A percentile compares a stretch with the other conserved stretches of the same genome.
Conservation (phyloP, 768 basidiomycete species). For the Tulasnella sp. region DNA sequence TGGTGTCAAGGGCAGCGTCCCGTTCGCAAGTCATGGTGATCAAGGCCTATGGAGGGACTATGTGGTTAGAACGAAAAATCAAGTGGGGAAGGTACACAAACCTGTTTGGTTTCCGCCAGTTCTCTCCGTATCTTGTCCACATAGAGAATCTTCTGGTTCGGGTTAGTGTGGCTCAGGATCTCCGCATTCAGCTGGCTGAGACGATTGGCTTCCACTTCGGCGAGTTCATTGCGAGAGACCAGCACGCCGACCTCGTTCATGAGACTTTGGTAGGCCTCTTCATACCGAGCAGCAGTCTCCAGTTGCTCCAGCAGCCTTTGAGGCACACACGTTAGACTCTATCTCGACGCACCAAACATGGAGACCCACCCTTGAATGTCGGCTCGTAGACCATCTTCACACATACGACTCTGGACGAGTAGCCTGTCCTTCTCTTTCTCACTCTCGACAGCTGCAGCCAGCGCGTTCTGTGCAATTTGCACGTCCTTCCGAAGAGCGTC, state of each 20-base stretch:
- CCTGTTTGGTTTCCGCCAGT: conserved; percentile 69
- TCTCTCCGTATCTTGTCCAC: conserved; percentile 74
- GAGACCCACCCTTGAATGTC: neutral
- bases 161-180: conserved; percentile 73
- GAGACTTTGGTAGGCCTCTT: neutral
- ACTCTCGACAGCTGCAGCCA: neutral
- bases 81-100: conserved; percentile 29
- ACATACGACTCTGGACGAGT: neutral
- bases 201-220: conserved; percentile 64
- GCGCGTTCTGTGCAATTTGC: neutral
- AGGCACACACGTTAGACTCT: neutral
- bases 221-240: conserved; percentile 56
- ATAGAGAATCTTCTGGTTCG: conserved; percentile 74
- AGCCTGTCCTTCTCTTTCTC: neutral
- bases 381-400: neutral
- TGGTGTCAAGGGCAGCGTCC: conserved; percentile 12
- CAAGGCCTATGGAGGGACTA: conserved; percentile 15
- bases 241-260: conserved; percentile 45
- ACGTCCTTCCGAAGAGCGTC: conserved; percentile 1
- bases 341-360: neutral
- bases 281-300: neutral
- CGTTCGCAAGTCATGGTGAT: conserved; percentile 15
- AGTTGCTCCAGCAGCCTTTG: neutral
- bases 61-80: neutral
- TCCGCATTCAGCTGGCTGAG: conserved; percentile 75